Base-by-base conservation (phyloP, 1,139 yeast genomes). In the Trichomonascaceae sp. region DNA sequence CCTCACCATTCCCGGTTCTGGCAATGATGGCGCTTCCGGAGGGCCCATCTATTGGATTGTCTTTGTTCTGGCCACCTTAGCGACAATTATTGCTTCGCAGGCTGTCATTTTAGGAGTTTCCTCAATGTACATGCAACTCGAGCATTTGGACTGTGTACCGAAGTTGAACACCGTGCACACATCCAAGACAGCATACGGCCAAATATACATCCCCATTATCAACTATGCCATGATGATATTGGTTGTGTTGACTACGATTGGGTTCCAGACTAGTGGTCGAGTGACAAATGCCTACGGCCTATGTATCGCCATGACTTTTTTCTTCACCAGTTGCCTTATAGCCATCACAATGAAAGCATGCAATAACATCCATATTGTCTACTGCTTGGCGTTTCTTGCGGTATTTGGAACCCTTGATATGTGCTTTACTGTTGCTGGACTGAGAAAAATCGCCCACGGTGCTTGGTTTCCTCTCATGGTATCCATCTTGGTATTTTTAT, bases 251-350 rank as follows among this genome's bases (percentile, higher is more conserved):
- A 77, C 83, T 7, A 74, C 82, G 10, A 79, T 80, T 10, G 82
- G 83, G 0, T 81, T 80, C 68, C 70, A 74, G 58, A 79, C 72
- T 60, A 72, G 80, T 49, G 71, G 73, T 60, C 74, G 72, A 51
- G 82, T 81, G 45, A 78, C 85, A 0, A 79, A 83, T 12, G 85
- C 85, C 17, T 82, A 81, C 62, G 85, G 85, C 4, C 72, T 81
- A 54, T 84, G 85, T 18, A 79, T 81, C 45, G 71, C 83, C 0
- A 63, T 81, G 55, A 85, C 81, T 60, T 78, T 82, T 57, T 58
- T 79, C 36, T 73, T 82, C 48, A 81, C 85, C 1, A 74, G 83
- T 0, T 55, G 63, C 19, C 69, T 82, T 43, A 73, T 79, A 55
- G 69, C 80, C 70, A 59, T 76, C 15, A 78, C 77, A 57, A 82